Evolutionary conservation across 2,329 filamentous ascomycete genomes (phyloP), one percentile per base, ranked within the genome.

Genomic region (Fusarium newnesense): DNA sequence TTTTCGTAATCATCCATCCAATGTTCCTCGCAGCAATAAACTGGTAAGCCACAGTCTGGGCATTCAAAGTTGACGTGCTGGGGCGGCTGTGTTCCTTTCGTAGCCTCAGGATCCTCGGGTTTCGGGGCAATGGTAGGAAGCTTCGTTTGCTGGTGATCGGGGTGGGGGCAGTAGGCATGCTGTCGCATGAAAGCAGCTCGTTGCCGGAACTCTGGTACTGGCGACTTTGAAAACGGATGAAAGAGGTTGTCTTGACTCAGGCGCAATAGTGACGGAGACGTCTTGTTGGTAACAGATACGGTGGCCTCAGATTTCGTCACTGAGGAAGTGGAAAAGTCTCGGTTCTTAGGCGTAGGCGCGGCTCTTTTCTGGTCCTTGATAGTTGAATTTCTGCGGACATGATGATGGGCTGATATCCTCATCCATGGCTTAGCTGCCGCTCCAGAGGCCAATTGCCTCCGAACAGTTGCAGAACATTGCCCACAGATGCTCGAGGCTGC

Each of bases 1-100:
- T 91, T 89, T 83, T 98, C 96, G 79, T 97, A 99, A 81, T 98
- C 94, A 76, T 97, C 94, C 80, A 93, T 94, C 93, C 96, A 98
- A 81, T 99, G 96, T 76, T 94, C 92, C 82, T 98, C 93, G 76
- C 91, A 96, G 85, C 96, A 99, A 80, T 96, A 97, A 11, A 97
- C 91, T 0, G 97, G 95, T 46, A 98, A 89, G 19, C 96, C 96
- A 77, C 96, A 99, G 81, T 99, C 96, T 2, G 96, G 95, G 78
- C 96, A 99, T 82, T 98, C 96, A 79, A 97, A 98, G 75, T 93
- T 87, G 59, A 98, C 94, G 82, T 97, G 94, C 21, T 92, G 91
- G 0, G 96, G 93, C 15, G 94, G 88, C 69, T 90, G 83, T 43
- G 83, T 81, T 52, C 88, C 90, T 16, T 85, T 88, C 24, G 83